Conservation (phyloP, 2,329 filamentous ascomycete genomes). For the Venturia oleaginea region DNA sequence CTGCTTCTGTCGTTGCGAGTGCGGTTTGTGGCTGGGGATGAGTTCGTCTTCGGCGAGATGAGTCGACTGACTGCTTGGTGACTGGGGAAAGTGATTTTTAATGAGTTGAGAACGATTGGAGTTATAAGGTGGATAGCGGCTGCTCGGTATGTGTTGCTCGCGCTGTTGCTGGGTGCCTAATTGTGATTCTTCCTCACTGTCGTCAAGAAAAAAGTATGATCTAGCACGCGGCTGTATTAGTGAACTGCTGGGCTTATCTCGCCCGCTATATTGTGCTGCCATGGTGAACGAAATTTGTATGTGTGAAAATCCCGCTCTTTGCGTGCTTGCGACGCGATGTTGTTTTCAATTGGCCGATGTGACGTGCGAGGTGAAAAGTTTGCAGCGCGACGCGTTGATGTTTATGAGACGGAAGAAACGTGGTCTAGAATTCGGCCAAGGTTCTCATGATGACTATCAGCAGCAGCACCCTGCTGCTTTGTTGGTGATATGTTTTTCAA, state of each 20-base stretch:
- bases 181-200: constrained; percentile 4
- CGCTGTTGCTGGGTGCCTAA: not conserved
- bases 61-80: constrained; percentile 1
- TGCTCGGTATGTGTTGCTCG: not conserved
- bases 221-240: constrained; percentile 1
- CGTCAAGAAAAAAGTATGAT: not conserved
- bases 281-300: not conserved
- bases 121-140: not conserved
- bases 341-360: not conserved
- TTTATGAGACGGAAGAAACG: not conserved
- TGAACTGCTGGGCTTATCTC: not conserved
- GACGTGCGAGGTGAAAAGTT: not conserved
- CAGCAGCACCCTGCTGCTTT: not conserved
- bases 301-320: not conserved
- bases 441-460: not conserved
- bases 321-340: constrained; percentile 1
- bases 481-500: not conserved
- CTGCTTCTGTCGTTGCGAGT: not conserved
- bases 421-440: not conserved
- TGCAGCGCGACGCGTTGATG: not conserved
- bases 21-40: not conserved
- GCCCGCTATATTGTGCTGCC: not conserved
- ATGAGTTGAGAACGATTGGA: not conserved
- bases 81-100: not conserved
- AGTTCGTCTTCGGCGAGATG: not conserved